Base-by-base conservation (phyloP, 768 basidiomycete genomes). In the Suillus cothurnatus region DNA sequence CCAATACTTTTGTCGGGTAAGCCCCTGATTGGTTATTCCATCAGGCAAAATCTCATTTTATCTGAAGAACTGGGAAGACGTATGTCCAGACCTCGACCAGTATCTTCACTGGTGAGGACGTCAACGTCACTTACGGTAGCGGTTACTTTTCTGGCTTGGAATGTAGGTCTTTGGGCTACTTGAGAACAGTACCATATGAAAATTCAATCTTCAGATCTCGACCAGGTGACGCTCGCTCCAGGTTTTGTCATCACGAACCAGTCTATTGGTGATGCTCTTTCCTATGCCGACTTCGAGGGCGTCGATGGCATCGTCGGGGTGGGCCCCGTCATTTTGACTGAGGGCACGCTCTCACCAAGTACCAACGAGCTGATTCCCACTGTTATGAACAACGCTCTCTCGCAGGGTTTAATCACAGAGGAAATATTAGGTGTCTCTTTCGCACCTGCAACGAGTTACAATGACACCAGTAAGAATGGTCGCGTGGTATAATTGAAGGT, bases 131-230 rank as follows among this genome's bases (percentile, higher is more conserved):
- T 23, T 61, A 61, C 52, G 61, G 61, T 19, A 15, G 3, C 12
- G 61, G 61, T n/a, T 61, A 61, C 34, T 61, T 72, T 31, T 56
- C 55, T 78, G 79, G 80, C 28, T 79, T 72, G 52, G 80, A 80
- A 66, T 82, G 61, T 61, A 59, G 11, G 57, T 28, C 38, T 28
- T 28, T 6, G 28, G 15, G 38, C 23, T 39, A 9, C 38, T 28
- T 38, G 21, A 3, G 17, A 55, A n/a, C 6, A 6, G 6, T 32
- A 39, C 5, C 15, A 19, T 58, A 17, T 58, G 8, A 58, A 57
- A 26, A 39, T 19, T 12, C 0, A 9, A 12, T 17, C 36, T 15
- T 15, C 28, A 70, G 53, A 67, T 49, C 19, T 57, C 53, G 71
- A 72, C 59, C 52, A 65, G 58, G 67, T 73, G 21, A 68, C 71